phyloP scores from a whole-genome alignment of 352 stramenopile genomes.

The Pythium chondricola region DNA sequence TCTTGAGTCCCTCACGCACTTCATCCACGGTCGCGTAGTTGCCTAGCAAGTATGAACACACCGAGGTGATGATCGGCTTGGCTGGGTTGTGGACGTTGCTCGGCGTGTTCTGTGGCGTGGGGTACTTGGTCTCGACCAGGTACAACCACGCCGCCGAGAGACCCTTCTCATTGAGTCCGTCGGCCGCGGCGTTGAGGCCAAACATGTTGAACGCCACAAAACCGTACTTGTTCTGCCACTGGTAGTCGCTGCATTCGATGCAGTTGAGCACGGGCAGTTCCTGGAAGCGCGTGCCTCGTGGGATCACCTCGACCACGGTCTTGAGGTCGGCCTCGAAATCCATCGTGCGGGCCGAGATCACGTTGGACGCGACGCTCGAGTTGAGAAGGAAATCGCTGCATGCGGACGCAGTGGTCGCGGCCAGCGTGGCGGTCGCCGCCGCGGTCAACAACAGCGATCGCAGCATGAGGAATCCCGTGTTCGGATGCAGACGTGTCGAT shows the following conservation, averaged over 20 bases:
- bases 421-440: not conserved
- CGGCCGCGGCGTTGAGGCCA: conserved; percentile 22
- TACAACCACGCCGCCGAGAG: conserved; percentile 23
- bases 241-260: conserved; percentile 17
- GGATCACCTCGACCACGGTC: conserved; percentile 24
- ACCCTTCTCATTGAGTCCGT: conserved; percentile 28
- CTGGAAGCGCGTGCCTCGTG: conserved; percentile 20
- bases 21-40: conserved; percentile 63
- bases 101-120: conserved; percentile 17
- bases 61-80: conserved; percentile 47
- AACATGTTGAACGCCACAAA: conserved; percentile 30
- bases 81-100: conserved; percentile 9
- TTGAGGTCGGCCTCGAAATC: conserved; percentile 22
- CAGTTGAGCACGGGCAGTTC: conserved; percentile 16
- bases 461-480: no score
- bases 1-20: conserved; percentile 36
- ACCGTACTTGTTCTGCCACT: conserved; percentile 25
- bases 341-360: conserved; percentile 25
- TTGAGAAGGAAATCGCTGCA: conserved; percentile 62
- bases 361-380: not conserved
- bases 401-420: not conserved
- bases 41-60: conserved; percentile 66
- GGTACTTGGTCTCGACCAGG: conserved; percentile 35
- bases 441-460: not conserved
- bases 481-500: no score